Percentiles rank a stretch among this genome's conserved stretches.
phyloP scores from a whole-genome alignment of 2,329 filamentous ascomycete species.

The Akanthomyces lecanii region DNA sequence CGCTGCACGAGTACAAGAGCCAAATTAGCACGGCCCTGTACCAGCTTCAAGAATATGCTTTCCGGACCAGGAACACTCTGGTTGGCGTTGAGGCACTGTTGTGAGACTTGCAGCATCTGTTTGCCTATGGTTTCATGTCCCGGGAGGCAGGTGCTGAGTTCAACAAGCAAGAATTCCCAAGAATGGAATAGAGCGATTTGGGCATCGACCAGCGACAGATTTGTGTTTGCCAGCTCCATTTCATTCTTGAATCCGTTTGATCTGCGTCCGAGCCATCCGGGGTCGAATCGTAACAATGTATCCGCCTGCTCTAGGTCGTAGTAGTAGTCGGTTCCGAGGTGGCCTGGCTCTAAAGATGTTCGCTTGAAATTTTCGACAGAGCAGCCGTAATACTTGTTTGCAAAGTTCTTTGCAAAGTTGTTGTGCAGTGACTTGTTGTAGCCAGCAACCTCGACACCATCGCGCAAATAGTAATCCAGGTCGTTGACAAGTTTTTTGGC shows the following conservation, averaged over 20 bases:
- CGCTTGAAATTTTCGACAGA: conserved; percentile 76
- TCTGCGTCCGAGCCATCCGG: conserved; percentile 67
- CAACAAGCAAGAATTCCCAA: conserved; percentile 84
- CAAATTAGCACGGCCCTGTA: conserved; percentile 72
- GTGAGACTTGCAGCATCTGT: conserved; percentile 69
- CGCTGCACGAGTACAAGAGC: conserved; percentile 78
- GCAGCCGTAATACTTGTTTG: conserved; percentile 68
- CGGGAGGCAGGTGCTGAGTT: conserved; percentile 66
- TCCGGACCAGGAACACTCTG: conserved; percentile 67
- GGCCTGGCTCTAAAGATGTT: conserved; percentile 59
- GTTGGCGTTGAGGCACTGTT: conserved; percentile 76
- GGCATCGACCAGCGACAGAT: conserved; percentile 86
- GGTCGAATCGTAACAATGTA: conserved; percentile 71
- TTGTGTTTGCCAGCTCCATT: conserved; percentile 81
- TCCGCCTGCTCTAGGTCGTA: conserved; percentile 76
- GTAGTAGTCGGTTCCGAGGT: conserved; percentile 73
- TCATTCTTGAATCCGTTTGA: conserved; percentile 76
- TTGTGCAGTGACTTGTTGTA: conserved; percentile 86
- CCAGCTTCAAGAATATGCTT: conserved; percentile 74
- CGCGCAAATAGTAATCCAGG: conserved; percentile 73
- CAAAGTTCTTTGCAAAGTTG: conserved; percentile 82
- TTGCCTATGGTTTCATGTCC: conserved; percentile 54
- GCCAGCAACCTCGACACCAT: conserved; percentile 70
- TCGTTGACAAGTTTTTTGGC: conserved; percentile 69
- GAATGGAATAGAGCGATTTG: conserved; percentile 82